Evolutionary conservation across 257 asterid genomes (phyloP).

Genomic region (Mentha longifolia): DNA sequence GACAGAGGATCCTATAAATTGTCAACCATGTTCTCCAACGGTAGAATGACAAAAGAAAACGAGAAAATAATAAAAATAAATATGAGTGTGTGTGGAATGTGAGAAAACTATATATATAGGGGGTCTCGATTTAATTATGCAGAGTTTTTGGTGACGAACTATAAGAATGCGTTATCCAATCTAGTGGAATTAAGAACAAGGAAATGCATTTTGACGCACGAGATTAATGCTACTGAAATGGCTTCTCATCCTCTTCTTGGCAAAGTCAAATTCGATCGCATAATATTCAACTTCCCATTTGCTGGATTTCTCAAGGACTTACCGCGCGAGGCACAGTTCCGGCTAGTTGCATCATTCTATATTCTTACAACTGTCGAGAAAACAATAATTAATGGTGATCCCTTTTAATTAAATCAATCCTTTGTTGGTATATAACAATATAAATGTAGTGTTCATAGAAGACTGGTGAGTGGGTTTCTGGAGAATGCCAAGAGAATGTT

Average conservation of each 20-base stretch:
- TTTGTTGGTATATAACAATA: too few species aligned
- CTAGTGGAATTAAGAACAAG: conserved; percentile 22
- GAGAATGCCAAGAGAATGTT: conserved; percentile 26
- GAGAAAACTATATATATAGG: too few species aligned
- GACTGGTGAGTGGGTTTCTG: neutral
- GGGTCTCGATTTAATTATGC: too few species aligned
- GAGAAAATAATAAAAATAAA: too few species aligned
- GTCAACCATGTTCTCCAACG: too few species aligned
- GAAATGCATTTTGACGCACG: conserved; percentile 38
- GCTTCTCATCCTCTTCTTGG: conserved; percentile 21
- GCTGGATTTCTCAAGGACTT: conserved; percentile 35
- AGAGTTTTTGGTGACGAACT: conserved; percentile 36
- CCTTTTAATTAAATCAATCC: too few species aligned
- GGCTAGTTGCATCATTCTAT: conserved; percentile 18
- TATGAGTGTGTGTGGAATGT: too few species aligned
- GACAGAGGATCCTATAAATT: too few species aligned
- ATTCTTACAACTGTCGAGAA: too few species aligned
- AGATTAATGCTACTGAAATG: conserved; percentile 34
- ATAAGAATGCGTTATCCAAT: conserved; percentile 29
- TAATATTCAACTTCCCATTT: conserved; percentile 31
- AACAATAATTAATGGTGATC: too few species aligned
- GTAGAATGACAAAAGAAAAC: too few species aligned
- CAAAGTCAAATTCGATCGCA: conserved; percentile 34
- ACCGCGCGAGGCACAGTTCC: conserved; percentile 26
- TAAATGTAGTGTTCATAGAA: neutral